Percentiles rank a stretch among this genome's conserved stretches.
Conservation (phyloP, 371 early-diverging fungal genomes). For the Actinomortierella ambigua region DNA sequence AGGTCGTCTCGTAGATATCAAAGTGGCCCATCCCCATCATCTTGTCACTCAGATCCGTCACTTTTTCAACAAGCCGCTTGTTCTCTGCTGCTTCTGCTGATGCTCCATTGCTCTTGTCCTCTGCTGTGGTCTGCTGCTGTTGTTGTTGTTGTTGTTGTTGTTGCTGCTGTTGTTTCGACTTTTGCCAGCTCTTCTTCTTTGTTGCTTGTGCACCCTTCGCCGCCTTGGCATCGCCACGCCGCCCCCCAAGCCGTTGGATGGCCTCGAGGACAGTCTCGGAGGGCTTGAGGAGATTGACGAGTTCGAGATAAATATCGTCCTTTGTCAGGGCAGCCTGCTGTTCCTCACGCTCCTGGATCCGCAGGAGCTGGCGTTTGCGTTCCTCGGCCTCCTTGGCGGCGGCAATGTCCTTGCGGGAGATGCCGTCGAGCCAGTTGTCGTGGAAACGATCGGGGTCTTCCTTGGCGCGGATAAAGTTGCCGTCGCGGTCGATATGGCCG, state of each 20-base stretch:
- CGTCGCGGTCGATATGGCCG: conserved; percentile 82
- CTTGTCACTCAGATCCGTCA: conserved; percentile 77
- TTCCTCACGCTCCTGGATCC: conserved; percentile 57
- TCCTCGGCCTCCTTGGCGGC: conserved; percentile 75
- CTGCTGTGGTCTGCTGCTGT: conserved; percentile 5
- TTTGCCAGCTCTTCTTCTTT: conserved; percentile 67
- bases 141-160: conserved; percentile 6
- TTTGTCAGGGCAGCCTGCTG: conserved; percentile 49
- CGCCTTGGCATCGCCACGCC: conserved; percentile 57
- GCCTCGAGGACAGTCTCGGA: conserved; percentile 75
- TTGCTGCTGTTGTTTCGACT: conserved; percentile 34
- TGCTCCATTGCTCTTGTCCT: conserved; percentile 34
- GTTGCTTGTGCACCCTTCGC: conserved; percentile 58
- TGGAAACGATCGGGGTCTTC: conserved; percentile 85
- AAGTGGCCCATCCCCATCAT: conserved; percentile 77
- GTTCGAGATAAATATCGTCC: conserved; percentile 55
- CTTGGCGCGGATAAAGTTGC: conserved; percentile 82
- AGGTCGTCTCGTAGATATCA: conserved; percentile 76
- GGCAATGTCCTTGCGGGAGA: conserved; percentile 77
- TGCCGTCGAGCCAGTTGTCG: conserved; percentile 87
- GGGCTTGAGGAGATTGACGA: conserved; percentile 70
- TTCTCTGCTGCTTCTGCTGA: conserved; percentile 51
- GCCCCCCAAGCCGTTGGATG: conserved; percentile 65
- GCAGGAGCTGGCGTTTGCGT: conserved; percentile 56
- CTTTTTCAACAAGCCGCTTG: conserved; percentile 58